Evolutionary conservation across 768 basidiomycete species (phyloP), one percentile per base, ranked within the genome.

Genomic region (Tulasnella sp.): DNA sequence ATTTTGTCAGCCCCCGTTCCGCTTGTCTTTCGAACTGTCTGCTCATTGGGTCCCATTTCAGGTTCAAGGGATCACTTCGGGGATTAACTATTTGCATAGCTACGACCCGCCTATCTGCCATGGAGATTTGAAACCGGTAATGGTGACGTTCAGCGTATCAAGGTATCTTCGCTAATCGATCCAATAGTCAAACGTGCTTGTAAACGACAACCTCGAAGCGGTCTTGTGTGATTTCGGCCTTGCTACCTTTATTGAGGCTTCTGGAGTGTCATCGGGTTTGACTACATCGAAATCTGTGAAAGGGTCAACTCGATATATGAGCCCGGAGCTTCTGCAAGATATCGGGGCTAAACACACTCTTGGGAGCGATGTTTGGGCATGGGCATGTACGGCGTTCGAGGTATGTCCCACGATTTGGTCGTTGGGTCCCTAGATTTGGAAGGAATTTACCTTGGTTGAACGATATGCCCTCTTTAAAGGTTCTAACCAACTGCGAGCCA

Each of bases 51-150:
- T n/a, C n/a, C 24, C 54, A 24, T 24, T 54, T n/a, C 54, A 75
- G 74, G 40, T 48, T 16, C 11, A 12, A 14, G 74, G 46, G 16
- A 9, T 48, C 18, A 40, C 74, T 0, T 42, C 24, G 11, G 74
- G 74, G 3, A 42, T 75, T 6, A 75, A 24, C n/a, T 34, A 75
- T 41, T 31, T 75, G 9, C 74, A 75, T 22, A 41, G 11, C 46
- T 34, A 41, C n/a, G 14, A 75, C 22, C 74, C 74, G 40, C 40
- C 74, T 16, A 75, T 75, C 46, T 75, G 74, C 22, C 74, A 75
- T n/a, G 74, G 74, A 42, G 74, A 75, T 16, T 14, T 75, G 14
- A 75, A 75, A 42, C 41, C 74, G 46, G 74, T 75, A 22, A 6
- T 41, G 37, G 3, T 34, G 54, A 1, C 1, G 22, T n/a, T 54